A percentile compares a stretch with the other conserved stretches of the same genome.
Evolutionary conservation across 352 stramenopile genomes (phyloP).

Genomic region (Globisporangium spiculum): DNA sequence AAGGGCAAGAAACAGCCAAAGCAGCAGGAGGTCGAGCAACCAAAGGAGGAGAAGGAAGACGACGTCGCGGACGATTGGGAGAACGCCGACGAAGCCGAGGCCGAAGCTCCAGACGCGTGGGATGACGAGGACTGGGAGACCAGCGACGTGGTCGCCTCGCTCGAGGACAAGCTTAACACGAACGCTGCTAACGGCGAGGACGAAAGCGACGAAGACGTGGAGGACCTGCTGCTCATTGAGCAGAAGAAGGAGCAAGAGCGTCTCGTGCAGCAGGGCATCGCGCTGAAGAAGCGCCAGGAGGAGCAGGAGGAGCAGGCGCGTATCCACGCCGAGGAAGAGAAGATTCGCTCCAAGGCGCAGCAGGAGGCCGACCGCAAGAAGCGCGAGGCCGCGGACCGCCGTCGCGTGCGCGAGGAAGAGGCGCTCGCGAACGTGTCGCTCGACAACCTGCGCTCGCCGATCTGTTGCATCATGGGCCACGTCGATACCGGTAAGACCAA

Average conservation of each 20-base stretch:
- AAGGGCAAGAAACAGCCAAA: conserved; percentile 50
- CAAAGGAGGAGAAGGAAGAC: conserved; percentile 43
- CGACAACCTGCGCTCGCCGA: conserved; percentile 97
- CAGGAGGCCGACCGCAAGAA: conserved; percentile 84
- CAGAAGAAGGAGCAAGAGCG: conserved; percentile 93
- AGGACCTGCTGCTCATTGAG: conserved; percentile 94
- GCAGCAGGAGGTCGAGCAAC: conserved; percentile 30
- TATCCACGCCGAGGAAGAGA: conserved; percentile 56
- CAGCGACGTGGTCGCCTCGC: conserved; percentile 68
- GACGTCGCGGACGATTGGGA: conserved; percentile 77
- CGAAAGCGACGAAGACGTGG: conserved; percentile 80
- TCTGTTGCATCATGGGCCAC: conserved; percentile 99
- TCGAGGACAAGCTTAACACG: conserved; percentile 78
- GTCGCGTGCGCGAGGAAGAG: conserved; percentile 63
- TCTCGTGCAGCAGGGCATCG: conserved; percentile 88
- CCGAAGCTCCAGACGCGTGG: conserved; percentile 72
- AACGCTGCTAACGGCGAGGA: conserved; percentile 28
- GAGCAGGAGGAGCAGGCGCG: conserved; percentile 75
- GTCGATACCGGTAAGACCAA: conserved; percentile 99
- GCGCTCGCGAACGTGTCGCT: conserved; percentile 85
- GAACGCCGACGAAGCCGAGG: conserved; percentile 43
- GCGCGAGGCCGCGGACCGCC: conserved; percentile 67
- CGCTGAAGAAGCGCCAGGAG: conserved; percentile 94
- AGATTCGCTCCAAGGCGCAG: conserved; percentile 81
- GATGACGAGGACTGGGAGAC: conserved; percentile 85